Conservation (phyloP, 345 rosid genomes). For the Limnanthes douglasii region DNA sequence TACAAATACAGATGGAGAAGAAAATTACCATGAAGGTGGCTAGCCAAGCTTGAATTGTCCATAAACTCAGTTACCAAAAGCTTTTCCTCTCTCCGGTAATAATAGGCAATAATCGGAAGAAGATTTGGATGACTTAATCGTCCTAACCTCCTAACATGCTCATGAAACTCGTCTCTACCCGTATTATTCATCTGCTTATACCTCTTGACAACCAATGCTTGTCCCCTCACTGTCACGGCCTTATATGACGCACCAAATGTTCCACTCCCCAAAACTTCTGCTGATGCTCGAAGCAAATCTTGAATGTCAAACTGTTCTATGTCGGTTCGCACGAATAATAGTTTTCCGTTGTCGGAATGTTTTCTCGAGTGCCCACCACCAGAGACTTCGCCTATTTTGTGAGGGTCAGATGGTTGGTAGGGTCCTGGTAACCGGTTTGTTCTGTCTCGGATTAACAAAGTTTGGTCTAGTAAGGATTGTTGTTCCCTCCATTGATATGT, state of each 20-base stretch:
- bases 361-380: too few species aligned
- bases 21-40: conserved; percentile 46
- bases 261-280: conserved; percentile 74
- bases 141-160: conserved; percentile 57
- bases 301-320: conserved; percentile 39
- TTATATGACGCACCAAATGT: conserved; percentile 70
- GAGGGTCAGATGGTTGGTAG: too few species aligned
- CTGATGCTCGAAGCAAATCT: conserved; percentile 52
- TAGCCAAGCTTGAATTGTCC: conserved; percentile 45
- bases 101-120: conserved; percentile 35
- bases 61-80: conserved; percentile 37
- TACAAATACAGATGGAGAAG: neutral
- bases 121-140: conserved; percentile 43
- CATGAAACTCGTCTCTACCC: conserved; percentile 53
- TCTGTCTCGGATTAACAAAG: conserved; percentile 9
- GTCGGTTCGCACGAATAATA: conserved; percentile 38
- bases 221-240: conserved; percentile 23
- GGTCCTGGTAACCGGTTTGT: conserved; percentile 10
- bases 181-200: conserved; percentile 60
- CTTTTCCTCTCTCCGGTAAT: conserved; percentile 60
- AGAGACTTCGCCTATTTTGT: too few species aligned
- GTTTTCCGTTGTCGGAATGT: conserved; percentile 18
- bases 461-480: neutral
- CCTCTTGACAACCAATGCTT: conserved; percentile 54
- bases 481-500: conserved; percentile 10